Evolutionary conservation across 2,329 filamentous ascomycete species (phyloP), one percentile per base, ranked within the genome.

Genomic region (Hymenoscyphus scutula): DNA sequence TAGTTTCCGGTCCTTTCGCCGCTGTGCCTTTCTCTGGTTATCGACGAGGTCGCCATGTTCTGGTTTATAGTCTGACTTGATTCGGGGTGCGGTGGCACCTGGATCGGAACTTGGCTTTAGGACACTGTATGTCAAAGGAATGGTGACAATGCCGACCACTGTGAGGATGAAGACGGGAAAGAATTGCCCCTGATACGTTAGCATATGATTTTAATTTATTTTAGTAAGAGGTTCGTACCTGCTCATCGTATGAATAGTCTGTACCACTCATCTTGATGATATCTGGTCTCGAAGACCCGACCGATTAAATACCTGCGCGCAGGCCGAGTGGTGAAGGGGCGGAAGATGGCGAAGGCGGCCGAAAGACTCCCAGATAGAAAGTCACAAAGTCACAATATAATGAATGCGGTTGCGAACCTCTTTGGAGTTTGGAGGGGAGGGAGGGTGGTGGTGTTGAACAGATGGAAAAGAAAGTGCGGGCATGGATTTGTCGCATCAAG

Each of bases 91-190:
- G 64, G 90, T 90, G 69, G 88, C 89, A 74, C 92, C 89, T 68
- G 91, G 86, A 72, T 92, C 81, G 68, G 80, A 91, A 76, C 85
- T 90, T 53, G 91, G 87, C 75, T 89, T 89, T 73, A 97, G 83
- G 70, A 97, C 87, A 68, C 88, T 90, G 78, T 96, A 97, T 72
- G 94, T 96, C 73, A 96, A 84, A 65, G 94, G 93, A 63, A 97
- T 79, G 37, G 95, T 97, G 77, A 97, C 84, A 69, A 99, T 86
- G 73, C 89, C 88, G 66, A 89, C 87, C 73, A 98, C 84, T 53
- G 93, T 97, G 75, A 97, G 88, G 79, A 98, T 89, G 82, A 99
- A 99, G 85, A 96, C 97, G 70, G 96, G 95, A 83, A 97, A 99
- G 82, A 97, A 97, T 85, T 97, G 91, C 72, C 92, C 93, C 86